Conservation (phyloP, 2,329 filamentous ascomycete genomes). For the Fusarium zealandicum region DNA sequence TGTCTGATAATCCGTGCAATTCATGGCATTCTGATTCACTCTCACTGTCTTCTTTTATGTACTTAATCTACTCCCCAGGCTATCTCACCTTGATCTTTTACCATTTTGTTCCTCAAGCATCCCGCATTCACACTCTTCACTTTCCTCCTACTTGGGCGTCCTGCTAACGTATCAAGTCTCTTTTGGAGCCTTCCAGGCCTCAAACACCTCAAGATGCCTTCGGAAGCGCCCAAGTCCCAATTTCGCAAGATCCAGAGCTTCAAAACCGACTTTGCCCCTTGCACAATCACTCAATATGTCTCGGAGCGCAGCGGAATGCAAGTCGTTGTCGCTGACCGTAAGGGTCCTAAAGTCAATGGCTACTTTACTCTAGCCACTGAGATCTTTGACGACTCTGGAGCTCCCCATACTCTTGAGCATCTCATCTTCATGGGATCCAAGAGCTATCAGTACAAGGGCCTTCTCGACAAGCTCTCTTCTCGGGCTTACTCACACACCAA, state of each 20-base stretch:
- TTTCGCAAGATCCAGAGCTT: slow-evolving; percentile 90
- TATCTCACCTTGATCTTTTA: too few relatives aligned
- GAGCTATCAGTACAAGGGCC: slow-evolving; percentile 91
- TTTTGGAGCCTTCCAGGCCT: slow-evolving; percentile 30
- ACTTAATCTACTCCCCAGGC: too few relatives aligned
- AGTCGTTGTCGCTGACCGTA: slow-evolving; percentile 87
- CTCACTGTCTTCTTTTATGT: too few relatives aligned
- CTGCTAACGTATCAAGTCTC: slow-evolving; percentile 30
- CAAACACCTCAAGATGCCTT: slow-evolving; percentile 57
- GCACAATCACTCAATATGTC: slow-evolving; percentile 92
- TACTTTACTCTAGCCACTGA: slow-evolving; percentile 97
- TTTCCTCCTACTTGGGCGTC: not conserved
- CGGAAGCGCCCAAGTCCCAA: slow-evolving; percentile 58
- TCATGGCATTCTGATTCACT: too few relatives aligned
- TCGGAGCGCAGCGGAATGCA: slow-evolving; percentile 94
- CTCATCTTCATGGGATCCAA: slow-evolving; percentile 90
- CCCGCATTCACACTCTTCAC: not conserved
- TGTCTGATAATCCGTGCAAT: too few relatives aligned
- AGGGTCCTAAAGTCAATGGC: slow-evolving; percentile 93
- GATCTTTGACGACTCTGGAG: slow-evolving; percentile 95
- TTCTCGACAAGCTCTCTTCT: slow-evolving; percentile 92
- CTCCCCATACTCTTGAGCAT: slow-evolving; percentile 86
- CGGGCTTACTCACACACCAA: slow-evolving; percentile 94
- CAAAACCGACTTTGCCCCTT: slow-evolving; percentile 87
- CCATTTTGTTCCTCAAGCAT: too few relatives aligned